Evolutionary conservation across 352 stramenopile genomes (phyloP).

Genomic region (Phytopythium aichiense): DNA sequence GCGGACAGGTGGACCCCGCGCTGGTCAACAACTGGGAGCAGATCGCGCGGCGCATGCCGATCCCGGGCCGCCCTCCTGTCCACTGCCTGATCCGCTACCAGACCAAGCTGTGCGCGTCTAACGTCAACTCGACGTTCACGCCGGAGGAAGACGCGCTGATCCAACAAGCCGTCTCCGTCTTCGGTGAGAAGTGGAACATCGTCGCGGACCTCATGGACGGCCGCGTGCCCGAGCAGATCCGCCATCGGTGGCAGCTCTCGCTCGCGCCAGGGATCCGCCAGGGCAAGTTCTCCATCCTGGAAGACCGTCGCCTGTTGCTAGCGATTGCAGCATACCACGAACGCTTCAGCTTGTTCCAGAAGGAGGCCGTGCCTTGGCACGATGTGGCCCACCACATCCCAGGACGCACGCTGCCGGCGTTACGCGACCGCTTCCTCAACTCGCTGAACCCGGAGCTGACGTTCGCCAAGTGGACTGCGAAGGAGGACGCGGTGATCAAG

Average conservation of each 20-base stretch:
- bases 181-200: conserved; percentile 78
- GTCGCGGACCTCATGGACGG: conserved; percentile 75
- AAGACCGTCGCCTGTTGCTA: conserved; percentile 62
- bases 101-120: conserved; percentile 38
- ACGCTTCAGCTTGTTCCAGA: conserved; percentile 35
- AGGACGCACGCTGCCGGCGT: conserved; percentile 40
- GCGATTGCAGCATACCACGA: conserved; percentile 53
- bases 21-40: conserved; percentile 48
- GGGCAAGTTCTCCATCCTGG: conserved; percentile 70
- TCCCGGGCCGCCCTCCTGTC: conserved; percentile 36
- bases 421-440: conserved; percentile 67
- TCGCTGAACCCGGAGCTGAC: conserved; percentile 65
- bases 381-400: conserved; percentile 60
- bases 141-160: conserved; percentile 47
- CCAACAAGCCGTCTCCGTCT: conserved; percentile 47
- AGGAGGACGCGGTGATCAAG: conserved; percentile 46
- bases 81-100: conserved; percentile 60
- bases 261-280: conserved; percentile 56
- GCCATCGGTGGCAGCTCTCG: conserved; percentile 70
- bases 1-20: conserved; percentile 26
- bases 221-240: conserved; percentile 65
- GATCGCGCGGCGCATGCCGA: conserved; percentile 45
- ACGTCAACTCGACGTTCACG: conserved; percentile 41
- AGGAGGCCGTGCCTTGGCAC: conserved; percentile 48
- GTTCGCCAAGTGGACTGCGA: conserved; percentile 48